phyloP scores from a whole-genome alignment of 2,329 filamentous ascomycete species.

The Sarocladium strictum region DNA sequence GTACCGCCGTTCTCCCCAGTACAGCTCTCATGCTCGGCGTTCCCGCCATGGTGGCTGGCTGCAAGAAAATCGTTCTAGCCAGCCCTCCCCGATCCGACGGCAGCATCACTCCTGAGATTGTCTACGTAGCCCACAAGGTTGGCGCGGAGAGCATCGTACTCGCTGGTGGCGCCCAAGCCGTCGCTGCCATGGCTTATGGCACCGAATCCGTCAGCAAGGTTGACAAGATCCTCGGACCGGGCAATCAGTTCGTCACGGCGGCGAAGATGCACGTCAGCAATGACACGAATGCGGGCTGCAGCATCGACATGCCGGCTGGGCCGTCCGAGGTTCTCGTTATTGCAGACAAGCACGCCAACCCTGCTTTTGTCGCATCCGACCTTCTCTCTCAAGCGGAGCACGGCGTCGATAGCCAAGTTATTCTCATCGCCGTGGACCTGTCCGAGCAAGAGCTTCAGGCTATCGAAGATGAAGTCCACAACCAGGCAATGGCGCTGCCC shows the following conservation, averaged over 20 bases:
- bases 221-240: conserved; percentile 96
- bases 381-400: conserved; percentile 94
- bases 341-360: conserved; percentile 81
- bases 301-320: conserved; percentile 97
- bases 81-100: conserved; percentile 87
- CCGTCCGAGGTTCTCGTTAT: conserved; percentile 96
- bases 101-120: conserved; percentile 89
- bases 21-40: conserved; percentile 98
- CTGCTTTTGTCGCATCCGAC: conserved; percentile 92
- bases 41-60: conserved; percentile 94
- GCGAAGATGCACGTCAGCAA: conserved; percentile 98
- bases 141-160: conserved; percentile 94
- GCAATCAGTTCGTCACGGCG: conserved; percentile 97
- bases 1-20: conserved; percentile 93
- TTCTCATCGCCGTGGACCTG: conserved; percentile 80
- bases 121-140: conserved; percentile 95
- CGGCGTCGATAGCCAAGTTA: conserved; percentile 91
- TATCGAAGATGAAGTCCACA: conserved; percentile 87
- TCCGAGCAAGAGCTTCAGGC: conserved; percentile 65
- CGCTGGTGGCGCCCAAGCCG: conserved; percentile 89
- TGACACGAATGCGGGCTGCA: conserved; percentile 89
- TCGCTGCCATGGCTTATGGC: conserved; percentile 95
- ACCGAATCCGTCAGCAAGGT: conserved; percentile 93
- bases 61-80: conserved; percentile 88
- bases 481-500: conserved; percentile 79